Conservation (phyloP, 2,329 filamentous ascomycete genomes). For the Monilinia fructigena region DNA sequence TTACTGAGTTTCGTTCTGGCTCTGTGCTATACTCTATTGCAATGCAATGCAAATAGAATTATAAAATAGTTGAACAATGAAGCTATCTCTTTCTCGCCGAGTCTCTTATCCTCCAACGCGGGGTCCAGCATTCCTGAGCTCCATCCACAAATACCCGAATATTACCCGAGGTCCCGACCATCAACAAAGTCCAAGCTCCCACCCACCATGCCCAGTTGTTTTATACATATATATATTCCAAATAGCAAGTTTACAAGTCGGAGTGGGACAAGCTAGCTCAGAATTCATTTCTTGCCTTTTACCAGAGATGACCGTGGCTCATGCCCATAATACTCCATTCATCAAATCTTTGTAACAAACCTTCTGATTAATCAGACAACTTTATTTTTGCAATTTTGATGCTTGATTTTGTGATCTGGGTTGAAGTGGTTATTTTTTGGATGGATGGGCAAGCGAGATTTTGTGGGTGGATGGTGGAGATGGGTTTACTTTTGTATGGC, state of each 20-base stretch:
- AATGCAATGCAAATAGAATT: too few species aligned
- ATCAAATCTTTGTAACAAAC: conserved; percentile 50
- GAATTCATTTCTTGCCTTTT: conserved; percentile 44
- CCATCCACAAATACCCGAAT: not conserved
- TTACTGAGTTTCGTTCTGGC: not conserved
- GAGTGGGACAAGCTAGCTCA: conserved; percentile 42
- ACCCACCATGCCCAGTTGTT: accelerated
- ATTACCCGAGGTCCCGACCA: not conserved
- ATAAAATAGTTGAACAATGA: too few species aligned
- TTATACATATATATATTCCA: conserved; percentile 22
- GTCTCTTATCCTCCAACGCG: not conserved
- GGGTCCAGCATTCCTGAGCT: conserved; percentile 16
- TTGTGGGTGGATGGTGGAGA: not conserved
- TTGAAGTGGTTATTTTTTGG: not conserved
- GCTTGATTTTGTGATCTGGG: not conserved
- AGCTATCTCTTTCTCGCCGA: not conserved
- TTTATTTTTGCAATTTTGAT: conserved; percentile 27
- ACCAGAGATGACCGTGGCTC: conserved; percentile 43
- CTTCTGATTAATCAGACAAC: conserved; percentile 35
- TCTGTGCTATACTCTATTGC: not conserved
- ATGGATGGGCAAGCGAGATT: not conserved
- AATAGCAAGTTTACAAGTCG: conserved; percentile 24
- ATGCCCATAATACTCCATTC: conserved; percentile 53
- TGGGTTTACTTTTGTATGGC: too few species aligned
- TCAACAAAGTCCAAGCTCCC: not conserved